Evolutionary conservation across 2,329 filamentous ascomycete genomes (phyloP), one percentile per base, ranked within the genome.

Genomic region (Sordariomycetes sp.): DNA sequence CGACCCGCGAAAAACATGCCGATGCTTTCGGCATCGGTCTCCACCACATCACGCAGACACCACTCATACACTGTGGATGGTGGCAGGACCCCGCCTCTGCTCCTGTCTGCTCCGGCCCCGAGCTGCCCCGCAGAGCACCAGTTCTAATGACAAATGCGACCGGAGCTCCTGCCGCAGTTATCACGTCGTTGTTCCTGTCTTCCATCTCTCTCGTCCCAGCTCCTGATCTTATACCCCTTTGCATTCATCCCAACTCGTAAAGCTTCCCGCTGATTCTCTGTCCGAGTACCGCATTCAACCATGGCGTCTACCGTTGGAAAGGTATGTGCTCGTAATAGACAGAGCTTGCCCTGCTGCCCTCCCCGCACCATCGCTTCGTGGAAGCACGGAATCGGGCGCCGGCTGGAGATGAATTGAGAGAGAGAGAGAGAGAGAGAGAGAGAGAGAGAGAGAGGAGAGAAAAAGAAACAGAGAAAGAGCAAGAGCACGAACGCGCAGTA

Each of bases 221-320:
- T n/a, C 28, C 28, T 32, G 28, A 46, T 46, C 16, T 18, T n/a
- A 46, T 46, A 46, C 40, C 40, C 40, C 18, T 46, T 14, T 46
- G 18, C 18, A n/a, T 18, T 46, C 40, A 8, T 16, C 40, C 5
- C 6, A 7, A 46, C 16, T n/a, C 18, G 18, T 6, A 43, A 43
- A 18, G 28, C 28, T n/a, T 46, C 40, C 40, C n/a, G 6, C 14
- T 46, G 6, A n/a, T 46, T n/a, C 16, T n/a, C n/a, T 18, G 18
- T 46, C 40, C 40, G n/a, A 46, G n/a, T n/a, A 18, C n/a, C 16
- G 40, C 18, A 46, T 46, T 46, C 18, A 16, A 37, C 43, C 32
- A 62, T 62, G 61, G 59, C 61, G 53, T 58, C 60, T 53, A 62
- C 61, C 43, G 57, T 59, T 50, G 57, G 57, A 22, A 59, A 59